Evolutionary conservation across 768 basidiomycete species (phyloP).

Genomic region (Phallus indusiatus): DNA sequence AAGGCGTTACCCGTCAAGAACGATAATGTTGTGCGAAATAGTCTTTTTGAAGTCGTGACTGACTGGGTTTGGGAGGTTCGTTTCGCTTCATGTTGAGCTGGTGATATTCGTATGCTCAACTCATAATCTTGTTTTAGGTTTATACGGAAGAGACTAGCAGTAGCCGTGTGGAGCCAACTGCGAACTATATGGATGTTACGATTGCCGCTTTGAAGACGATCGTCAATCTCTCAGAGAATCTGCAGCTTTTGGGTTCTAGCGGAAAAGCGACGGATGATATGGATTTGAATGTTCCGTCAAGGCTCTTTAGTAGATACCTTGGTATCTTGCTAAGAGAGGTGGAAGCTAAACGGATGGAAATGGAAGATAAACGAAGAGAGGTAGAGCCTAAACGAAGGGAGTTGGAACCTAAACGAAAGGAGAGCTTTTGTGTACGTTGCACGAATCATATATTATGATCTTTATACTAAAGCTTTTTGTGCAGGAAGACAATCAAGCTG

Average conservation of each 20-base stretch:
- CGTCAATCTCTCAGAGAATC: slow-evolving; percentile 65
- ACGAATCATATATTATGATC: too few species aligned
- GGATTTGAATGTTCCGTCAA: slow-evolving; percentile 63
- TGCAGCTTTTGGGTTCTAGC: slow-evolving; percentile 57
- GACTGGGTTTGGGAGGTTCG: slow-evolving; percentile 63
- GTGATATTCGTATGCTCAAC: slow-evolving; percentile 28
- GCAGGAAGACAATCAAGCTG: neutral
- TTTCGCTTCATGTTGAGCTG: too few species aligned
- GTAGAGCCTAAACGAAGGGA: too few species aligned
- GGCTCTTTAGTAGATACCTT: slow-evolving; percentile 75
- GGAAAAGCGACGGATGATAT: slow-evolving; percentile 42
- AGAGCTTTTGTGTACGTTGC: too few species aligned
- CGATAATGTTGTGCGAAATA: slow-evolving; percentile 56
- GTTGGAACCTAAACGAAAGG: too few species aligned
- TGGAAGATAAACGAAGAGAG: too few species aligned
- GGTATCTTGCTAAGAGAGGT: slow-evolving; percentile 53
- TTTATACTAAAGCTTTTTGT: too few species aligned
- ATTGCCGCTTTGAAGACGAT: slow-evolving; percentile 62
- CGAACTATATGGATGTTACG: slow-evolving; percentile 57
- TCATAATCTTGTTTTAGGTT: too few species aligned
- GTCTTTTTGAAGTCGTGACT: slow-evolving; percentile 65
- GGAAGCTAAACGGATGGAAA: slow-evolving; percentile 23
- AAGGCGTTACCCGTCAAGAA: slow-evolving; percentile 55
- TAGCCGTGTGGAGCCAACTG: slow-evolving; percentile 1
- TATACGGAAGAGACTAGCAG: too few species aligned